Evolutionary conservation across 805 yeast species (phyloP).

Genomic region (Blastobotrys robertii): DNA sequence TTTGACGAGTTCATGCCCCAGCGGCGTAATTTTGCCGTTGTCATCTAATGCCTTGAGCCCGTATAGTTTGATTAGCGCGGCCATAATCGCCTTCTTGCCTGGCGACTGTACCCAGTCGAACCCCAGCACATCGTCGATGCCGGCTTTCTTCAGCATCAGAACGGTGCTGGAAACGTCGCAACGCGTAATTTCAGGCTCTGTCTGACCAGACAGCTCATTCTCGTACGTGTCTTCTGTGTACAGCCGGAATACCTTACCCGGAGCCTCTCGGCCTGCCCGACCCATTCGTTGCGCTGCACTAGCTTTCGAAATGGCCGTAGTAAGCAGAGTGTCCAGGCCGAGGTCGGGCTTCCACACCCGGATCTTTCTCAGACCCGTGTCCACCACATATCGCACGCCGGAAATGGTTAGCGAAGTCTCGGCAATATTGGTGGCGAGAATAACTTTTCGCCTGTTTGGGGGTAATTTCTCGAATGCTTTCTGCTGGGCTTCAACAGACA

Average conservation of each 20-base stretch:
- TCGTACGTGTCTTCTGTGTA: constrained; percentile 64
- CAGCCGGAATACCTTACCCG: constrained; percentile 81
- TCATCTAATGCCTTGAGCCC: constrained; percentile 72
- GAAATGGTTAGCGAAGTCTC: constrained; percentile 96
- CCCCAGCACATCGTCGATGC: constrained; percentile 64
- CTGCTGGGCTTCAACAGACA: constrained; percentile 76
- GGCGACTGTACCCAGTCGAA: constrained; percentile 96
- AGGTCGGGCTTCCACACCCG: constrained; percentile 91
- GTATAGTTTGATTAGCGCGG: constrained; percentile 72
- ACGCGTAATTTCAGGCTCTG: constrained; percentile 88
- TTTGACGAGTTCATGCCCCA: constrained; percentile 81
- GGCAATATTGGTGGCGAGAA: constrained; percentile 91
- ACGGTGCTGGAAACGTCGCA: constrained; percentile 80
- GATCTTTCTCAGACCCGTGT: constrained; percentile 85
- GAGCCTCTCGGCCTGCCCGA: constrained; percentile 97
- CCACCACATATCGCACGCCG: constrained; percentile 88
- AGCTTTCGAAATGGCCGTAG: constrained; percentile 88
- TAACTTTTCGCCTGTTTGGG: constrained; percentile 68
- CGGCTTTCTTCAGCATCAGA: constrained; percentile 70
- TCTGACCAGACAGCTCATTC: constrained; percentile 53
- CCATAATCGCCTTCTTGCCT: constrained; percentile 59
- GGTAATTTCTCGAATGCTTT: constrained; percentile 62
- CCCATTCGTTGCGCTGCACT: constrained; percentile 94
- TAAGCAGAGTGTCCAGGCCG: constrained; percentile 84
- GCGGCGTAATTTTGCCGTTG: constrained; percentile 60